Percentiles rank a stretch among this genome's conserved stretches.
phyloP scores from a whole-genome alignment of 495 filamentous ascomycete species.

The Trichoderma asperelloides region DNA sequence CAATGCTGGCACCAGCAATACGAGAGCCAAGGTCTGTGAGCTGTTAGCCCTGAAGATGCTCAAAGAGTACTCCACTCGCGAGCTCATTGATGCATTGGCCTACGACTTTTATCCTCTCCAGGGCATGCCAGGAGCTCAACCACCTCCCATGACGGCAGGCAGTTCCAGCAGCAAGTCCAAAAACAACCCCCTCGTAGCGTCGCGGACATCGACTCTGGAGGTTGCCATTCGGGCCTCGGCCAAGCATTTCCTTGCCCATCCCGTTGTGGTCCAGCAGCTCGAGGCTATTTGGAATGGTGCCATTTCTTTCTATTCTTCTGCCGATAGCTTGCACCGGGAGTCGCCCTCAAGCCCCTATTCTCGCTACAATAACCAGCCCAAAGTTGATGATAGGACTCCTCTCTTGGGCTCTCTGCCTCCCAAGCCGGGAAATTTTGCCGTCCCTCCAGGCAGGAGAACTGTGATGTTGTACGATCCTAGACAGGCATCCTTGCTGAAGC shows the following conservation, averaged over 20 bases:
- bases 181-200: constrained; percentile 33
- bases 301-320: constrained; percentile 81
- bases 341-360: constrained; percentile 15
- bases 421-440: constrained; percentile 27
- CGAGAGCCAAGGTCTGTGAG: constrained; percentile 79
- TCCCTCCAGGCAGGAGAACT: constrained; percentile 50
- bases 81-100: constrained; percentile 83
- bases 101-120: constrained; percentile 93
- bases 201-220: constrained; percentile 80
- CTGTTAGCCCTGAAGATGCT: constrained; percentile 84
- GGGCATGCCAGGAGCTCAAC: constrained; percentile 44
- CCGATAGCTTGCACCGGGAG: constrained; percentile 68
- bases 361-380: constrained; percentile 11
- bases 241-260: constrained; percentile 83
- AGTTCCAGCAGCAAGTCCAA: constrained; percentile 23
- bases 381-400: constrained; percentile 31
- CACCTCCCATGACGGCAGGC: constrained; percentile 30
- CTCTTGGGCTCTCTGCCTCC: constrained; percentile 31
- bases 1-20: constrained; percentile 71
- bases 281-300: constrained; percentile 94
- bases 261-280: constrained; percentile 81
- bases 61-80: constrained; percentile 77
- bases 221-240: constrained; percentile 83
- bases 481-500: constrained; percentile 81
- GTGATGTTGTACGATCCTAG: constrained; percentile 85